Evolutionary conservation across 2,329 filamentous ascomycete species (phyloP).

Genomic region (Alternaria dauci): DNA sequence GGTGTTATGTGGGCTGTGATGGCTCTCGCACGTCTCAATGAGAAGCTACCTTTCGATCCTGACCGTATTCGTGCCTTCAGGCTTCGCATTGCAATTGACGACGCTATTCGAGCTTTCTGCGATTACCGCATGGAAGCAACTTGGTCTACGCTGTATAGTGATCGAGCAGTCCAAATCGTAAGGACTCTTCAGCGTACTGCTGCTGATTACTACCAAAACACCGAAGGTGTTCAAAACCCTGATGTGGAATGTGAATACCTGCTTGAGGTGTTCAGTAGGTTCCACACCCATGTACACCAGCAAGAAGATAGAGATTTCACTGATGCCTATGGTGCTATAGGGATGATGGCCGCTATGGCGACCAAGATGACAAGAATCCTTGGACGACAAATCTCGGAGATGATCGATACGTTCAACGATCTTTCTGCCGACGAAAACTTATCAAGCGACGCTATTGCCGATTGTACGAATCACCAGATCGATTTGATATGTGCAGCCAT

Average conservation of each 20-base stretch:
- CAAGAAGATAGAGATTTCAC: neutral
- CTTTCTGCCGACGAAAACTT: neutral
- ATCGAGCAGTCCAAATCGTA: neutral
- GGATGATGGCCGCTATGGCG: neutral
- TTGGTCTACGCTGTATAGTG: neutral
- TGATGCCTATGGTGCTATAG: neutral
- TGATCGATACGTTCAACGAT: neutral
- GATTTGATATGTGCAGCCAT: neutral
- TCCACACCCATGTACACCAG: neutral
- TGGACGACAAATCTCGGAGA: neutral
- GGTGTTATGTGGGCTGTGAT: slow-evolving; percentile 1
- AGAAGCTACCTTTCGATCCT: neutral
- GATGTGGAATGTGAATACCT: neutral
- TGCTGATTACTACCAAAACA: neutral
- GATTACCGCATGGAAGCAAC: neutral
- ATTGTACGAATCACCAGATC: neutral
- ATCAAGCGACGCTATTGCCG: neutral
- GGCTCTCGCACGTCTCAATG: slow-evolving; percentile 1
- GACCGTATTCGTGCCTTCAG: neutral
- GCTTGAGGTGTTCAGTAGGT: neutral
- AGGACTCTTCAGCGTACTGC: neutral
- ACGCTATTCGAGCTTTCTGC: neutral
- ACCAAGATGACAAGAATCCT: neutral
- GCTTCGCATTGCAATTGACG: neutral
- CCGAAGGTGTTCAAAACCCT: neutral